These are phyloP conservation scores for Stygiomarasmius scandens DNA, from an alignment of 1,284 basidiomycete genomes.

Conservation along the genomic window DNA sequence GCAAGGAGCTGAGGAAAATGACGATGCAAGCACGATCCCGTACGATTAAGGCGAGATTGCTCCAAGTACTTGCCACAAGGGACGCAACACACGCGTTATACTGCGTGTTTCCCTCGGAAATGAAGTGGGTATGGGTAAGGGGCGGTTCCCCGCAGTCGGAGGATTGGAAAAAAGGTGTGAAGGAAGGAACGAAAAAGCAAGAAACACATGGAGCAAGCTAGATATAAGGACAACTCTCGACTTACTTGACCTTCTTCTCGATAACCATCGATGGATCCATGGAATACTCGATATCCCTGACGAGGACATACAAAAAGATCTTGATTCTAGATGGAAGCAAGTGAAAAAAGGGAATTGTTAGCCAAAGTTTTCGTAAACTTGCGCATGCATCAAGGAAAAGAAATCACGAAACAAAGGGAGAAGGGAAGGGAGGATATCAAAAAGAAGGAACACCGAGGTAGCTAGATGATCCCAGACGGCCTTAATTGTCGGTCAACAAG, in stretches of 20 bases:
- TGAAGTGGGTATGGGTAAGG: background rate
- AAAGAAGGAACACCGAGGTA: background rate
- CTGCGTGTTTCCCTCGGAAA: background rate
- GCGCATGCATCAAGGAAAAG: background rate
- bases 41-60: too few relatives aligned
- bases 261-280: slow-evolving; percentile 55
- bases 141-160: background rate
- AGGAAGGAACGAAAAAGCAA: background rate
- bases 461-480: background rate
- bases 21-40: too few relatives aligned
- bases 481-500: background rate
- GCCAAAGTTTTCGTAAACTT: background rate
- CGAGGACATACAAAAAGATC: slow-evolving; percentile 58
- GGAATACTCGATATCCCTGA: slow-evolving; percentile 59
- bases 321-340: slow-evolving; percentile 52
- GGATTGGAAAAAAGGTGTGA: background rate
- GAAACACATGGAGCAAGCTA: background rate
- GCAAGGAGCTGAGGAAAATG: too few relatives aligned
- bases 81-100: background rate
- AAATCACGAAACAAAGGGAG: background rate
- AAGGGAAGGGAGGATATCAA: background rate
- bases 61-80: background rate
- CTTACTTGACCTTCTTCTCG: slow-evolving; percentile 64
- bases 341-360: background rate
- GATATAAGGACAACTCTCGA: slow-evolving; percentile 33